phyloP scores from a whole-genome alignment of 1,139 yeast genomes.

The Komagataea norvegica region DNA sequence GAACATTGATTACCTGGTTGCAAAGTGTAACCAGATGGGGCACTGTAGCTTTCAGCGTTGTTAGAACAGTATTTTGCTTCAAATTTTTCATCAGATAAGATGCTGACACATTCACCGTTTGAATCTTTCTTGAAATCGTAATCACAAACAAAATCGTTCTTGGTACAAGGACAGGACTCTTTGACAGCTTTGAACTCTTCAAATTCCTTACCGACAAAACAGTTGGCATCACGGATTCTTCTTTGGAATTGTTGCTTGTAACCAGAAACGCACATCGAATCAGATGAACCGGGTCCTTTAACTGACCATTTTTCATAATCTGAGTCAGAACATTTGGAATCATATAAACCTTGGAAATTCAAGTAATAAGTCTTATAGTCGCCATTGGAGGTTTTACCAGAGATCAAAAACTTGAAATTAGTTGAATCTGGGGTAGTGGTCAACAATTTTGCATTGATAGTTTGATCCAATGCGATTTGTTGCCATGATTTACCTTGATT shows the following conservation, averaged over 20 bases:
- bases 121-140: slow-evolving; percentile 45
- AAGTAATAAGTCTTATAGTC: slow-evolving; percentile 32
- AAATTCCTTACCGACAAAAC: slow-evolving; percentile 58
- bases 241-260: slow-evolving; percentile 62
- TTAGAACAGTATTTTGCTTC: slow-evolving; percentile 23
- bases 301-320: slow-evolving; percentile 67
- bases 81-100: slow-evolving; percentile 30
- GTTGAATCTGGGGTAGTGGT: slow-evolving; percentile 69
- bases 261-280: slow-evolving; percentile 58
- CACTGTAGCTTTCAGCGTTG: slow-evolving; percentile 13
- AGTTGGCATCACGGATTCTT: slow-evolving; percentile 61
- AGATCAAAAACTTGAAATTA: slow-evolving; percentile 51
- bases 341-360: slow-evolving; percentile 58
- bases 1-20: slow-evolving; percentile 44
- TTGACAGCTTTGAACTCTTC: slow-evolving; percentile 54
- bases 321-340: slow-evolving; percentile 43
- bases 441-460: slow-evolving; percentile 43
- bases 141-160: slow-evolving; percentile 69
- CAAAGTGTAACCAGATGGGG: slow-evolving; percentile 24
- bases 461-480: slow-evolving; percentile 42
- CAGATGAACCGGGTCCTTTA: slow-evolving; percentile 37
- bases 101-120: slow-evolving; percentile 45
- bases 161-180: slow-evolving; percentile 63
- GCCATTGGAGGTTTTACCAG: slow-evolving; percentile 39
- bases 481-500: slow-evolving; percentile 75